phyloP scores from a whole-genome alignment of 805 yeast genomes.

The Cyberlindnera suaveolens region DNA sequence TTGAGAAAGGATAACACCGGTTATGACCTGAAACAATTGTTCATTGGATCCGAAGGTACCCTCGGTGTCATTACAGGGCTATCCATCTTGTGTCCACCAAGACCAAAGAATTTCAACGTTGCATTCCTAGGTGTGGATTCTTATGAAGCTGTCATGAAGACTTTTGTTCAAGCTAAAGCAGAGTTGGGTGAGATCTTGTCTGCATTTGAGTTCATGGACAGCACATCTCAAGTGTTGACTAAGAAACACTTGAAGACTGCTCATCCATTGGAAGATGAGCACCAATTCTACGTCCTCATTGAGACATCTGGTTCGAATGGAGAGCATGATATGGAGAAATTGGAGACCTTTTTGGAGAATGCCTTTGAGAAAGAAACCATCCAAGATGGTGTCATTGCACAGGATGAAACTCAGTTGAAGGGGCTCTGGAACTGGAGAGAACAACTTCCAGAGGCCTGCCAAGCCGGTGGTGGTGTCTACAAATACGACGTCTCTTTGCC shows the following conservation, averaged over 20 bases:
- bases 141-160: slow-evolving; percentile 77
- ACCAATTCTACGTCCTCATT: slow-evolving; percentile 85
- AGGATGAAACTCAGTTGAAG: slow-evolving; percentile 81
- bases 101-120: slow-evolving; percentile 81
- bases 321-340: slow-evolving; percentile 88
- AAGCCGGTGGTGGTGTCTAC: slow-evolving; percentile 87
- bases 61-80: slow-evolving; percentile 87
- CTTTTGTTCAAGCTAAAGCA: slow-evolving; percentile 69
- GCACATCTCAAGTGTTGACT: slow-evolving; percentile 59
- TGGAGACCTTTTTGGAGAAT: slow-evolving; percentile 75
- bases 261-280: slow-evolving; percentile 77
- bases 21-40: slow-evolving; percentile 84
- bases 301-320: slow-evolving; percentile 95
- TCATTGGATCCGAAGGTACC: slow-evolving; percentile 93
- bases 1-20: slow-evolving; percentile 95
- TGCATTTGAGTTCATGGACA: slow-evolving; percentile 93
- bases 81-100: slow-evolving; percentile 82
- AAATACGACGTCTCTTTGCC: slow-evolving; percentile 96
- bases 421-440: slow-evolving; percentile 96
- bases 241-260: slow-evolving; percentile 49
- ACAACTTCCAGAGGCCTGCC: slow-evolving; percentile 82
- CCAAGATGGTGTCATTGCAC: slow-evolving; percentile 93
- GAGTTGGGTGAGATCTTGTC: slow-evolving; percentile 83
- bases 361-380: slow-evolving; percentile 82
- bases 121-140: slow-evolving; percentile 80